phyloP scores from a whole-genome alignment of 192 early-diverging fungal species.

The Rhizoclosmatium sp. region DNA sequence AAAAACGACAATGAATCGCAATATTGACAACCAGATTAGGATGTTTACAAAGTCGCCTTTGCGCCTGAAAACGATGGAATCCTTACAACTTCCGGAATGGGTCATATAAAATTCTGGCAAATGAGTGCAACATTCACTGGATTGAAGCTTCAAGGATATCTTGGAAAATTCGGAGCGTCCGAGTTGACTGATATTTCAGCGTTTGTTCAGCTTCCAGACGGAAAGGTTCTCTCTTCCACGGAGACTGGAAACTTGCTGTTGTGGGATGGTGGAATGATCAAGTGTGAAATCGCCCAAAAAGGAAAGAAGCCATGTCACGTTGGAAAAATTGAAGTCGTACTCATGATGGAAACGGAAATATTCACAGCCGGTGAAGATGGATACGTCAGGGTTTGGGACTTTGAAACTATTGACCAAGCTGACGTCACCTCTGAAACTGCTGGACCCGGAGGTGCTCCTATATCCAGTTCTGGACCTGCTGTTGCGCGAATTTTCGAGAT shows the following conservation, averaged over 20 bases:
- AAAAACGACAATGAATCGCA: neutral
- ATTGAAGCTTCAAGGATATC: conserved; percentile 66
- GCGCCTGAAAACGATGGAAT: conserved; percentile 61
- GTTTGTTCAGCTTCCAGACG: conserved; percentile 67
- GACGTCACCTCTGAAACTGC: conserved; percentile 51
- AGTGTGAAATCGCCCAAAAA: conserved; percentile 63
- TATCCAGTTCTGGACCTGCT: conserved; percentile 35
- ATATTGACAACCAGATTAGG: conserved; percentile 38
- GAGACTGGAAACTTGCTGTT: conserved; percentile 70
- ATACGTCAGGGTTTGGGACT: conserved; percentile 66
- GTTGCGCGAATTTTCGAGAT: conserved; percentile 62
- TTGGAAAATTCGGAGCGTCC: conserved; percentile 69
- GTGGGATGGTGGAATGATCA: conserved; percentile 74
- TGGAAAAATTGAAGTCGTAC: conserved; percentile 58
- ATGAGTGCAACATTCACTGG: conserved; percentile 70
- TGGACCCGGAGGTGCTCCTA: conserved; percentile 33
- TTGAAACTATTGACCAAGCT: conserved; percentile 67
- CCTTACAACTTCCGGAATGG: conserved; percentile 70
- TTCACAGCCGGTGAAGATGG: conserved; percentile 68
- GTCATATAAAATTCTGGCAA: conserved; percentile 74
- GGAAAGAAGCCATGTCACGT: conserved; percentile 60
- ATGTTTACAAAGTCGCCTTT: conserved; percentile 64
- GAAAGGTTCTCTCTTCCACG: conserved; percentile 66
- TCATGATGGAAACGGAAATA: conserved; percentile 61
- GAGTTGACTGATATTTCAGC: conserved; percentile 67